A percentile compares a stretch with the other conserved stretches of the same genome.
These are phyloP conservation scores for Pichia scutulata DNA, from an alignment of 805 yeast species.

Conservation along the genomic window DNA sequence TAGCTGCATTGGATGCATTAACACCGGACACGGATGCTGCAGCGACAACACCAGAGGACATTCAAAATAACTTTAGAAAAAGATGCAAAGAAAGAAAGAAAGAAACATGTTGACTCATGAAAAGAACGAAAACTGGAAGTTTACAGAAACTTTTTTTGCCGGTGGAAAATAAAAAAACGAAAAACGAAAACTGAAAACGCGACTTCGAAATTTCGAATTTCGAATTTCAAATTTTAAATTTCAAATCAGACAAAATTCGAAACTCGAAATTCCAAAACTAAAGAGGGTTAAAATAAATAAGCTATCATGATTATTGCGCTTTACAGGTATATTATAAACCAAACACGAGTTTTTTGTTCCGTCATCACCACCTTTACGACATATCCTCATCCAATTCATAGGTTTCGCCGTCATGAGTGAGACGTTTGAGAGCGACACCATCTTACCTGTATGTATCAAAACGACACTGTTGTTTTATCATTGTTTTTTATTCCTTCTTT, in stretches of 20 bases:
- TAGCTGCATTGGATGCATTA: slow-evolving; percentile 18
- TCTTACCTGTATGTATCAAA: neutral
- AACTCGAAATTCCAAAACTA: too few species aligned
- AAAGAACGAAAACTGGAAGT: neutral
- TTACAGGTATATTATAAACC: neutral
- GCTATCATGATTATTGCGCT: too few species aligned
- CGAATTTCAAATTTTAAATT: too few species aligned
- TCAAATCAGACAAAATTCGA: too few species aligned
- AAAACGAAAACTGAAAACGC: neutral
- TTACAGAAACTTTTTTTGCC: neutral
- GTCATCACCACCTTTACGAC: neutral
- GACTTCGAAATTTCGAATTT: too few species aligned
- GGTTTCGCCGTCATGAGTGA: neutral
- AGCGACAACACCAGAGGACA: neutral
- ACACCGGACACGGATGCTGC: slow-evolving; percentile 7
- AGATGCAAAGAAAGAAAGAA: neutral
- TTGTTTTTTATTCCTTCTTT: neutral
- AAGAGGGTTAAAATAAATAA: neutral
- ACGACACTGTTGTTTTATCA: neutral
- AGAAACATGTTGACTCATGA: neutral
- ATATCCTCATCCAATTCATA: neutral
- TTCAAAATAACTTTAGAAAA: neutral
- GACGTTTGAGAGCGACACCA: neutral
- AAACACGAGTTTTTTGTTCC: neutral
- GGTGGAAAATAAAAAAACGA: neutral